Evolutionary conservation across 345 rosid species (phyloP).

Genomic region (Citrus reticulata): DNA sequence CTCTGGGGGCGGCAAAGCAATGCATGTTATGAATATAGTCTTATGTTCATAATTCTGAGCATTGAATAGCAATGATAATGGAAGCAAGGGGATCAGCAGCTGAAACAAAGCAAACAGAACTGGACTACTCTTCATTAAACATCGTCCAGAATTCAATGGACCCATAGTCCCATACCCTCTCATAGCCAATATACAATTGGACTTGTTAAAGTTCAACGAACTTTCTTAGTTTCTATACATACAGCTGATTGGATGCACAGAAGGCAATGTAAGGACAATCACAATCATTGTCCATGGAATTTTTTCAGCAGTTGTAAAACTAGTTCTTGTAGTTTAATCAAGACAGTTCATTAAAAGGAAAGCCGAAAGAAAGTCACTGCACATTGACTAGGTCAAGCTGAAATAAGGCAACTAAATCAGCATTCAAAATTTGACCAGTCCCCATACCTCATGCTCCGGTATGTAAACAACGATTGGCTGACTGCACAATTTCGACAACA

Average conservation of each 20-base stretch:
- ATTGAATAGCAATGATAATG: not conserved
- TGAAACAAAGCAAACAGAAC: not conserved
- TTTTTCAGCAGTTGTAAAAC: not conserved
- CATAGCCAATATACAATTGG: not conserved
- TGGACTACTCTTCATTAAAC: not conserved
- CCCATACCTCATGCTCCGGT: slow-evolving; percentile 74
- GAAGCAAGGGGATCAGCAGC: not conserved
- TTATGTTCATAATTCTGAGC: not conserved
- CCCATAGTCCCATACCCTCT: not conserved
- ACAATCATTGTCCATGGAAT: not conserved
- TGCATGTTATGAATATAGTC: not conserved
- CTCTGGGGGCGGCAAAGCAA: not conserved
- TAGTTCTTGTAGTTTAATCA: not conserved
- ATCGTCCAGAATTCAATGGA: not conserved
- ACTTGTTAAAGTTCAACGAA: not conserved
- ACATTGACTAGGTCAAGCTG: not conserved
- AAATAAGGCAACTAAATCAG: not conserved
- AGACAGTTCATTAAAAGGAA: not conserved
- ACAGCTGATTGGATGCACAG: not conserved
- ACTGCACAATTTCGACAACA: slow-evolving; percentile 70
- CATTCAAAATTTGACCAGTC: no score
- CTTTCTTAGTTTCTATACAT: not conserved
- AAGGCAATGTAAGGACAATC: not conserved
- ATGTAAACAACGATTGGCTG: slow-evolving; percentile 79
- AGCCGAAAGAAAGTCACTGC: not conserved